A percentile compares a stretch with the other conserved stretches of the same genome.
phyloP scores from a whole-genome alignment of 305 asterid species.

The Nicotiana rustica region DNA sequence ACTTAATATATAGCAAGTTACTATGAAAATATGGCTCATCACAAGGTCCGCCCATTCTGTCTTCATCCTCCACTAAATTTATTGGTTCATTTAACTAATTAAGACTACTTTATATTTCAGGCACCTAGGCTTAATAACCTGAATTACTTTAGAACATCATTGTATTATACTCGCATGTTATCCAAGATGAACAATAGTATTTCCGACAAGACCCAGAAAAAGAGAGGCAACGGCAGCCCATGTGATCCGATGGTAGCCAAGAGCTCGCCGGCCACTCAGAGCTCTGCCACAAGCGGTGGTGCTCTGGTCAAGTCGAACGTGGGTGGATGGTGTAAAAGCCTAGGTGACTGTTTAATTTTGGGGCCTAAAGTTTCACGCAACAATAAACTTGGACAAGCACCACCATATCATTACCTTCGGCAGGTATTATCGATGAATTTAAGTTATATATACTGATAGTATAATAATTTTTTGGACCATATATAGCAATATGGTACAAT shows the following conservation, averaged over 20 bases:
- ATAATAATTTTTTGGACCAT: background rate
- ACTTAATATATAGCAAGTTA: background rate
- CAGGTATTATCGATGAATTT: background rate
- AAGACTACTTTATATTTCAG: background rate
- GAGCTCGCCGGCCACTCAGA: background rate
- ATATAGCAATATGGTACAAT: background rate
- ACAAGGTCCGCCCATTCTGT: slow-evolving; percentile 40
- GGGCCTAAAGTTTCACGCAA: slow-evolving; percentile 33
- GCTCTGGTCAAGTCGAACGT: slow-evolving; percentile 23
- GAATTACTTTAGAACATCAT: background rate
- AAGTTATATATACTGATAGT: background rate
- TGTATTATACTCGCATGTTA: background rate
- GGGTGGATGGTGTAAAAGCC: slow-evolving; percentile 29
- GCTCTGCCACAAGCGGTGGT: slow-evolving; percentile 18
- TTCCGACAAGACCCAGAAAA: background rate
- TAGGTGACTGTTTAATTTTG: slow-evolving; percentile 31
- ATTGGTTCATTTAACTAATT: background rate
- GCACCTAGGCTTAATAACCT: background rate
- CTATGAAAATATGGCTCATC: slow-evolving; percentile 11
- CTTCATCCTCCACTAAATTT: background rate
- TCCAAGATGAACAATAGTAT: slow-evolving; percentile 12
- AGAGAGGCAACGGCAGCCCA: slow-evolving; percentile 34
- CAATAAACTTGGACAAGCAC: background rate
- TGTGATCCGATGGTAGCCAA: slow-evolving; percentile 9
- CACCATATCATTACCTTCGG: background rate